phyloP scores from a whole-genome alignment of 768 basidiomycete species.

The Kwoniella europaea region DNA sequence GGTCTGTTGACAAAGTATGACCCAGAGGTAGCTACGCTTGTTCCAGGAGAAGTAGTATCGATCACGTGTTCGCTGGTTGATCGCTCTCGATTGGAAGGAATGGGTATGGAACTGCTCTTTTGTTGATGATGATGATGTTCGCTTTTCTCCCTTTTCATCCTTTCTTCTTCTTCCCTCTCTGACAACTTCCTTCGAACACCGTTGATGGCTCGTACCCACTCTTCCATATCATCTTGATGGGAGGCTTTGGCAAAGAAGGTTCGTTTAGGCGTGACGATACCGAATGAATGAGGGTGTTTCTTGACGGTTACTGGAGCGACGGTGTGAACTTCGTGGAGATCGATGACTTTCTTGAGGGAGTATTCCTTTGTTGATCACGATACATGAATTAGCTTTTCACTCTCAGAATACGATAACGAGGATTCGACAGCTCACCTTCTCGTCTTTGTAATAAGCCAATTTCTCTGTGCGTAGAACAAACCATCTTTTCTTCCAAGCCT shows the following conservation, averaged over 20 bases:
- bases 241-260: conserved; percentile 91
- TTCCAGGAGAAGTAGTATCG: conserved; percentile 7
- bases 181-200: conserved; percentile 70
- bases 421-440: conserved; percentile 61
- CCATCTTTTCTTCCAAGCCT: conserved; percentile 99
- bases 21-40: conserved; percentile 5
- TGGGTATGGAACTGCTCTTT: conserved; percentile 12
- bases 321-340: conserved; percentile 84
- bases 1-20: conserved; percentile 18
- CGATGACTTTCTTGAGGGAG: conserved; percentile 83
- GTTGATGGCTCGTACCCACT: conserved; percentile 84
- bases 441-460: conserved; percentile 94
- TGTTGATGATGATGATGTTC: conserved; percentile 24
- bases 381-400: too few species aligned
- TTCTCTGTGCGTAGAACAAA: conserved; percentile 92
- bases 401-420: too few species aligned
- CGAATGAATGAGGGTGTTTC: conserved; percentile 85
- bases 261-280: conserved; percentile 83
- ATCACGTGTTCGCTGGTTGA: conserved; percentile 8
- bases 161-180: conserved; percentile 56
- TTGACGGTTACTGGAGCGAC: conserved; percentile 86
- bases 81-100: conserved; percentile 13
- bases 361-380: conserved; percentile 66
- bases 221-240: conserved; percentile 71
- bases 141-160: conserved; percentile 21